These are phyloP conservation scores for Fusarium verrucosum DNA, from an alignment of 2,329 filamentous ascomycete genomes.

Conservation along the genomic window DNA sequence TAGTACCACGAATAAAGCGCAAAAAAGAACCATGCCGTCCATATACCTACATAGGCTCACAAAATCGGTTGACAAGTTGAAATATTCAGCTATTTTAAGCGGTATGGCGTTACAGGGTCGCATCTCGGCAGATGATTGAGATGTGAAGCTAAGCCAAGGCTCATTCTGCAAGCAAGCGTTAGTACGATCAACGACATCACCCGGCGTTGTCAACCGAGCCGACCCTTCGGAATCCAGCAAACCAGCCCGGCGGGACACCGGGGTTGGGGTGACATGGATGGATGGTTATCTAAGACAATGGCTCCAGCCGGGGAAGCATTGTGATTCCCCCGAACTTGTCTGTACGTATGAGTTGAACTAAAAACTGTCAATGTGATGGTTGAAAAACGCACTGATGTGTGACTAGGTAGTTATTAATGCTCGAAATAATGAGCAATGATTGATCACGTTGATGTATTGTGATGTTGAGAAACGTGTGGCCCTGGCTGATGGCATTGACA, in stretches of 20 bases:
- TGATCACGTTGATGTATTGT: neutral
- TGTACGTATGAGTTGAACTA: neutral
- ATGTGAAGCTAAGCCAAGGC: slow-evolving; percentile 27
- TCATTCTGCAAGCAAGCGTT: slow-evolving; percentile 30
- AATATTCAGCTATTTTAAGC: slow-evolving; percentile 18
- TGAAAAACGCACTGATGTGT: neutral
- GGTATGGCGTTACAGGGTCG: slow-evolving; percentile 22
- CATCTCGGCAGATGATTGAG: slow-evolving; percentile 10
- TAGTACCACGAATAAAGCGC: neutral
- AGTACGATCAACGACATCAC: slow-evolving; percentile 15
- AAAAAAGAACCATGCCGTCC: neutral
- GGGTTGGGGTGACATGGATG: slow-evolving; percentile 26
- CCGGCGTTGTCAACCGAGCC: slow-evolving; percentile 35
- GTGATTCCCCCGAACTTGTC: slow-evolving; percentile 19
- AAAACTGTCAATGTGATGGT: neutral
- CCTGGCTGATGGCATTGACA: neutral
- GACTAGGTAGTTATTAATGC: neutral
- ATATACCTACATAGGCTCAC: neutral
- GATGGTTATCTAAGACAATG: slow-evolving; percentile 10
- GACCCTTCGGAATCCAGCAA: slow-evolving; percentile 40
- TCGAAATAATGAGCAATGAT: neutral
- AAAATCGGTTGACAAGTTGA: neutral
- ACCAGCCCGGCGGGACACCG: slow-evolving; percentile 33
- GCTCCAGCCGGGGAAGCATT: slow-evolving; percentile 37
- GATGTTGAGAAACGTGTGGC: neutral